Percentiles rank a stretch among this genome's conserved stretches.
phyloP scores from a whole-genome alignment of 148 eudicot genomes.

The Cornus suecica region DNA sequence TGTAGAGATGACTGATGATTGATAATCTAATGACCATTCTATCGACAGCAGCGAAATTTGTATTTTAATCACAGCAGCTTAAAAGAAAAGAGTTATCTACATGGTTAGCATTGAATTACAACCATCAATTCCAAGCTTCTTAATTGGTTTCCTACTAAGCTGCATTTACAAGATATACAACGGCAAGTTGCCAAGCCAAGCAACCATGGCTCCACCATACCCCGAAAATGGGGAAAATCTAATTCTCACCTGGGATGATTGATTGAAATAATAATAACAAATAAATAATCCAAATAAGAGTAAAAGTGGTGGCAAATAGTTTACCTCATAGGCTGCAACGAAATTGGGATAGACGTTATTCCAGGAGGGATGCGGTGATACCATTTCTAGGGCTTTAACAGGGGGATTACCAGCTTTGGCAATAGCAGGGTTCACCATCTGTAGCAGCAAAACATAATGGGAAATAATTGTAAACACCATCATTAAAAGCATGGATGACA shows the following conservation, averaged over 20 bases:
- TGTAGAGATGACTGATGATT: neutral
- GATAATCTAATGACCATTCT: neutral
- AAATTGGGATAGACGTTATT: constrained; percentile 25
- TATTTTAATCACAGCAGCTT: neutral
- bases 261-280: neutral
- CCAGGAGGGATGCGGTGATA: constrained; percentile 30
- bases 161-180: neutral
- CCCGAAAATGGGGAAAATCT: neutral
- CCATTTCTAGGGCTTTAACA: constrained; percentile 29
- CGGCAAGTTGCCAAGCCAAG: neutral
- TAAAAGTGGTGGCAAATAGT: neutral
- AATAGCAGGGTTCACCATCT: constrained; percentile 32
- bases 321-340: constrained; percentile 18
- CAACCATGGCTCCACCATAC: too few species aligned
- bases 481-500: neutral
- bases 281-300: neutral
- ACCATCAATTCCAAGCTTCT: neutral
- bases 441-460: constrained; percentile 15
- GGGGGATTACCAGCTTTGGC: constrained; percentile 14
- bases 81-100: neutral
- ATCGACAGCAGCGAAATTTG: neutral
- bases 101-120: neutral
- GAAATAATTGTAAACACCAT: neutral
- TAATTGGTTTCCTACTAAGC: neutral
- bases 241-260: neutral